Evolutionary conservation across 2,329 filamentous ascomycete genomes (phyloP).

Genomic region (Myriosclerotinia duriaeana): DNA sequence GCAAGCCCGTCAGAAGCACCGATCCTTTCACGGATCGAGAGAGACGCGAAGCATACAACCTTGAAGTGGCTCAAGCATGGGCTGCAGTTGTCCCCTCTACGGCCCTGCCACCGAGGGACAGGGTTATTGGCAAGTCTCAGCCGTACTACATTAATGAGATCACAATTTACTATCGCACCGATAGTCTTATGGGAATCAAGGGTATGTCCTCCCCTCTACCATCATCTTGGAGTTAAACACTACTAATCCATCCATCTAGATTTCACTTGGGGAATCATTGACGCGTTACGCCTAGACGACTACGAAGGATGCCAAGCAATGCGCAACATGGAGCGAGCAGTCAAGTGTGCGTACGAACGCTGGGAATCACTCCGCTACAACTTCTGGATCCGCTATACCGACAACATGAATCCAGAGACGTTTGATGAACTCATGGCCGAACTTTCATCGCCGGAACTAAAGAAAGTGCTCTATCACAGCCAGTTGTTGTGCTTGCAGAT

Average conservation of each 20-base stretch:
- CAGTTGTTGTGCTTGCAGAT: background rate
- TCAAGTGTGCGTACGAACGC: background rate
- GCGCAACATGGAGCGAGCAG: slow-evolving; percentile 3
- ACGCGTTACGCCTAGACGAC: background rate
- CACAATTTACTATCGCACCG: background rate
- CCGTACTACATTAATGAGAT: background rate
- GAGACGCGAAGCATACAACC: background rate
- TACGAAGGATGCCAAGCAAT: background rate
- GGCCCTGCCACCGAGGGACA: background rate
- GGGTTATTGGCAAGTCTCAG: background rate
- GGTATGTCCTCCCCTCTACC: background rate
- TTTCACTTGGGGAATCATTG: background rate
- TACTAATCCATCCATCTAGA: background rate
- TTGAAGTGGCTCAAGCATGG: background rate
- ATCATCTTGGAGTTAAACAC: background rate
- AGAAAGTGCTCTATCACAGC: background rate
- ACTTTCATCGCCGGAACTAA: background rate
- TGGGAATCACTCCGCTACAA: slow-evolving; percentile 1
- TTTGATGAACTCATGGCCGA: background rate
- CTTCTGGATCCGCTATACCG: background rate
- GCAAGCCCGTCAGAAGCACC: background rate
- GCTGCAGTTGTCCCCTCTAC: background rate
- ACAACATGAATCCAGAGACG: background rate
- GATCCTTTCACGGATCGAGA: background rate
- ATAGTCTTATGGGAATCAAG: background rate